Base-by-base conservation (phyloP, 108 stramenopile species). In the Cafeteria roenbergensis region DNA sequence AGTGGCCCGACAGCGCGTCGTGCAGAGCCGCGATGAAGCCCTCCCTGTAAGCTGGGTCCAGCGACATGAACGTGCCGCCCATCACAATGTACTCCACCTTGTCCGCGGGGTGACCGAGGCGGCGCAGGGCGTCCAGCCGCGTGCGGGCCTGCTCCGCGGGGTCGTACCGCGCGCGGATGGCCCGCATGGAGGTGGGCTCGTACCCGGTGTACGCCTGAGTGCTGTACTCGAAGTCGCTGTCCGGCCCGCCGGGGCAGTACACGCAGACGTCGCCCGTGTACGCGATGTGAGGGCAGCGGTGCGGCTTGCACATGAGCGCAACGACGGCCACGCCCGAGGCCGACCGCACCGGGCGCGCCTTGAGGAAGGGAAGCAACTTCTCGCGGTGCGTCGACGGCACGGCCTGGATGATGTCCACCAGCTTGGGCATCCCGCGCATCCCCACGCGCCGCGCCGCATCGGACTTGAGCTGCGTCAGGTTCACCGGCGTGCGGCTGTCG, bases 141-240 rank as follows among this genome's bases (percentile, higher is more conserved):
- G 89, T 90, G 53, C 87, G 78, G 22, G 90, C 86, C 80, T 94
- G 93, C 33, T 68, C 75, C 70, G 78, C 90, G 12, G 93, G 93
- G 80, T 94, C 88, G 61, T 94, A 94, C 37, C 93, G 62, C 4
- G 90, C 90, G 6, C 93, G 88, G 66, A 94, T 94, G 54, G 90
- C 93, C 26, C 93, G 51, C 93, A 94, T 94, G 52, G 72, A 75
- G 29, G 93, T 94, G 27, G 93, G 93, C 76, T 94, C 93, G 72
- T 94, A 94, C 27, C 93, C 93, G 0, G 93, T 94, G 67, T 94
- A 94, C 35, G 93, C 90, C 62, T 94, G 93, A 24, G 93, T 94
- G 9, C 82, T 84, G 76, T 94, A 94, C 71, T 94, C 93, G 76
- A 94, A 94, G 70, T 94, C 93, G 24, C 76, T 78, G 75, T 94